A percentile compares a stretch with the other conserved stretches of the same genome.
phyloP scores from a whole-genome alignment of 306 rosid species.

The Vigna unguiculata region DNA sequence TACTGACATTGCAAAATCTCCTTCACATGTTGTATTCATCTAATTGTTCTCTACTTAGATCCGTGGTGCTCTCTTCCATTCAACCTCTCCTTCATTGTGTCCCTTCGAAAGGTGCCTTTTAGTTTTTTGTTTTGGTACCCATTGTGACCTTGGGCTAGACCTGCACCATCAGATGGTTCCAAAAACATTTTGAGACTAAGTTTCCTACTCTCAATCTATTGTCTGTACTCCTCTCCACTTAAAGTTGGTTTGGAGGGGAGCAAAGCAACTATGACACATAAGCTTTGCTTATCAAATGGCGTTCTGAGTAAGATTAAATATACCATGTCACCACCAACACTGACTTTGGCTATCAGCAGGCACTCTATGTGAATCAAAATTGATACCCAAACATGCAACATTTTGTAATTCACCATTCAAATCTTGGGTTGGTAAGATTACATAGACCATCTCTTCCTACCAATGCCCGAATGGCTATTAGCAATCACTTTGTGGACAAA shows the following conservation, averaged over 20 bases:
- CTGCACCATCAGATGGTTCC: neutral
- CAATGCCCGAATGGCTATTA: no score
- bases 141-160: neutral
- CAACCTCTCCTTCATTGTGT: neutral
- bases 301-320: neutral
- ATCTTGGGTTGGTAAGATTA: no score
- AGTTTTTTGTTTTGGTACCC: neutral
- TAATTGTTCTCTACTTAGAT: neutral
- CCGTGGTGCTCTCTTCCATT: neutral
- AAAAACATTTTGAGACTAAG: neutral
- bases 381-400: neutral
- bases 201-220: neutral
- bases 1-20: neutral
- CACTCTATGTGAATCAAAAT: neutral
- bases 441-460: no score
- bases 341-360: neutral
- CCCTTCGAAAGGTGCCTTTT: neutral
- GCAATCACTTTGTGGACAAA: no score
- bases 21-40: neutral
- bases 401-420: neutral
- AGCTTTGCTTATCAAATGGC: neutral
- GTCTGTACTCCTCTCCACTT: neutral
- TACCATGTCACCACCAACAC: neutral
- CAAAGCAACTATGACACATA: neutral
- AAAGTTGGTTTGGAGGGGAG: neutral